These are phyloP conservation scores for Aphanocladium album DNA, from an alignment of 2,329 filamentous ascomycete genomes.

Conservation along the genomic window DNA sequence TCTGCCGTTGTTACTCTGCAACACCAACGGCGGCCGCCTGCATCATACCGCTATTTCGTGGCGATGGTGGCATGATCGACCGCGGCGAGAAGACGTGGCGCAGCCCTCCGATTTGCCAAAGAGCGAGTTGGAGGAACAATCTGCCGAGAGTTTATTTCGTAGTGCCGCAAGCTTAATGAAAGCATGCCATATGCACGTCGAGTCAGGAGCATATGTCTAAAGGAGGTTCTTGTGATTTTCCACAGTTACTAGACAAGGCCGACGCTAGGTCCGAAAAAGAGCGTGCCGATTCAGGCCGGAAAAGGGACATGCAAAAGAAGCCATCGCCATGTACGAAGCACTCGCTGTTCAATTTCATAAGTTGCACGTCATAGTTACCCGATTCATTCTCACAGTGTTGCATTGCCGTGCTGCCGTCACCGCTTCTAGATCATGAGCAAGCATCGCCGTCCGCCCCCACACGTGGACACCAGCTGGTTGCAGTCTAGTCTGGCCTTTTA, in stretches of 20 bases:
- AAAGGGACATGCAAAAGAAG: background rate
- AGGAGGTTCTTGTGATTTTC: too few species aligned
- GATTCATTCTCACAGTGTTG: background rate
- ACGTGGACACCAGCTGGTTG: background rate
- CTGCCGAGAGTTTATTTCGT: too few species aligned
- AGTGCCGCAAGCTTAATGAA: too few species aligned
- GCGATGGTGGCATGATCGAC: background rate
- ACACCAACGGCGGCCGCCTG: background rate
- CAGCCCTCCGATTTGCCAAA: background rate
- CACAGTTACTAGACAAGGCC: too few species aligned
- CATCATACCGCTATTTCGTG: background rate
- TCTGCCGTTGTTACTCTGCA: background rate
- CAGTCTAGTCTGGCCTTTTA: background rate
- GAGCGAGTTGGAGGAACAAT: too few species aligned
- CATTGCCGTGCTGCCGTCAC: background rate
- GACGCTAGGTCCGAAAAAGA: too few species aligned
- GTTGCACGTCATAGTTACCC: background rate
- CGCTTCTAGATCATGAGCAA: background rate
- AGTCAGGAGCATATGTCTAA: too few species aligned
- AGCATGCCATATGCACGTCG: too few species aligned
- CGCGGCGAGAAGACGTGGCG: background rate
- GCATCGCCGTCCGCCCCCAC: background rate
- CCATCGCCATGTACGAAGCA: background rate
- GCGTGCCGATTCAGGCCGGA: too few species aligned
- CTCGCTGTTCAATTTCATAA: background rate